Evolutionary conservation across 1,139 yeast genomes (phyloP), one percentile per base, ranked within the genome.

Genomic region (Kodamaea plutei): DNA sequence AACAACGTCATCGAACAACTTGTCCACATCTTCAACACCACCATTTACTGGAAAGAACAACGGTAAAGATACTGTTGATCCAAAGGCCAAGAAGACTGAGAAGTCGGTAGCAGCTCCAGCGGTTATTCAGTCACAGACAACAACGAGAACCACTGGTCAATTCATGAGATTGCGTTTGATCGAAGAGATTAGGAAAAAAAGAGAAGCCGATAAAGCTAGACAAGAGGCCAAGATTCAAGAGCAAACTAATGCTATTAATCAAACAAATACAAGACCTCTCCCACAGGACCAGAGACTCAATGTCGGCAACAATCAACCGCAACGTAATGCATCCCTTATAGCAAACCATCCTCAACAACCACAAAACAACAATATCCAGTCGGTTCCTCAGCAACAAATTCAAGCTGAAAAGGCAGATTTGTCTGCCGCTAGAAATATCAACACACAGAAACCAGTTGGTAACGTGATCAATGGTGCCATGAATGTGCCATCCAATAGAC

Each of bases 141-240:
- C 56, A 7, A 43, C 56, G n/a, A 40, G 54, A 20, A 47, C 58
- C 13, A 54, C 68, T 4, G 69, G 69, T 20, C 73, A 68, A 44
- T 69, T 69, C 39, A 66, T 68, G 73, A 58, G 75, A 35, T 52
- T 69, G 25, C 46, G 75, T 18, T 63, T 67, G 37, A 66, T 69
- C 35, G 74, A 69, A 39, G 73, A 68, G 39, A 67, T 68, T 15
- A 48, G 74, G 18, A 68, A 68, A 37, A 50, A 68, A 38, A 61
- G 64, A 42, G 73, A 66, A 39, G 56, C 65, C 3, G 72, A 67
- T 33, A 65, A 64, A 40, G 60, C 58, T 2, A 69, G 61, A 40
- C 67, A 64, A 30, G 73, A 65, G 32, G 69, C 63, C 39, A 48
- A 60, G 46, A 49, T 61, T 43, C 58, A 48, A 41, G 61, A 43